phyloP scores from a whole-genome alignment of 352 stramenopile species.

The Ophiocytium majus region DNA sequence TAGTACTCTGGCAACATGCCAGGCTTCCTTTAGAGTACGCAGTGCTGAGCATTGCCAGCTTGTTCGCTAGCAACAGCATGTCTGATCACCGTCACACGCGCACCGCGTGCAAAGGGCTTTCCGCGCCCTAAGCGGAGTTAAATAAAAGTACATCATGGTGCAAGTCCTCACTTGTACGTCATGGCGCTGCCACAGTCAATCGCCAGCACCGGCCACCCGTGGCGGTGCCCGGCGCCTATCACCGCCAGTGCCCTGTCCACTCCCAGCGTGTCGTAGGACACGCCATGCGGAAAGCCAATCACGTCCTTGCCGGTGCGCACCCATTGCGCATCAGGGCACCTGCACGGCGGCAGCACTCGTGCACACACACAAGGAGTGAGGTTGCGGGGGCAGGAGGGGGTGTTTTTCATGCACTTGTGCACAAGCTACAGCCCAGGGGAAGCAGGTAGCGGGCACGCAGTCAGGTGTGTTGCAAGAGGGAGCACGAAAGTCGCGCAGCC shows the following conservation, averaged over 20 bases:
- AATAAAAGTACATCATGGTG: too few species aligned
- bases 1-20: too few species aligned
- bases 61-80: too few species aligned
- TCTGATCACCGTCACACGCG: too few species aligned
- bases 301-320: neutral
- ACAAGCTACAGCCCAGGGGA: neutral
- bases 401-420: neutral
- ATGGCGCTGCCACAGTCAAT: conserved; percentile 54
- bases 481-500: neutral
- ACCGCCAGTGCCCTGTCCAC: conserved; percentile 50
- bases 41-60: too few species aligned
- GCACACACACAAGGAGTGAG: neutral
- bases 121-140: too few species aligned
- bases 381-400: neutral
- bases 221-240: conserved; percentile 20
- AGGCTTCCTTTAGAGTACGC: too few species aligned
- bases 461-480: neutral
- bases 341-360: neutral
- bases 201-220: conserved; percentile 46
- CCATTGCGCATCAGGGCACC: neutral
- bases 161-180: conserved; percentile 32
- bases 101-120: too few species aligned
- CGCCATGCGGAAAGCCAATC: conserved; percentile 22
- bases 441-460: neutral
- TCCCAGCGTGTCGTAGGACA: conserved; percentile 42